Evolutionary conservation across 208 protist genomes (phyloP), one percentile per base, ranked within the genome.

Genomic region (Leishmania mexicana): DNA sequence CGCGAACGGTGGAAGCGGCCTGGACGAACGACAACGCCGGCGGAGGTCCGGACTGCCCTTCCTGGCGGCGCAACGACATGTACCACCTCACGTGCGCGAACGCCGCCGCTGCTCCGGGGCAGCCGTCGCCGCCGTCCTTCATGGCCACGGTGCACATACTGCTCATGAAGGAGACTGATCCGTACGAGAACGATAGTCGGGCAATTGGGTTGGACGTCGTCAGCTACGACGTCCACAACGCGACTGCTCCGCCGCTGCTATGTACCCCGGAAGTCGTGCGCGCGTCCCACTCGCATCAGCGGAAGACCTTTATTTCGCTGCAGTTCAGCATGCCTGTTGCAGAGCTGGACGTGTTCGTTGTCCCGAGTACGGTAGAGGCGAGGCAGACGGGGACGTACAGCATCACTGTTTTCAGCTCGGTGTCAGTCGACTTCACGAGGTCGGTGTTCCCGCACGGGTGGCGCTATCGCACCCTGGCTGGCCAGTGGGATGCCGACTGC

Each of bases 1-100:
- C 81, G 31, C 76, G 86, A 70, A 73, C 68, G n/a, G 58, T 91
- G 2, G 62, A 88, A 31, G 85, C 84, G 4, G 85, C 86, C 53
- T 97, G 95, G 95, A 88, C 88, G 21, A 42, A 6, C 35, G 71
- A 57, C 21, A 91, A 80, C 45, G 87, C 89, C 17, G 93, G 93
- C n/a, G 92, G 92, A 38, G 78, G 84, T 53, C 54, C 76, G 51
- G 45, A 35, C 70, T 89, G 35, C 84, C 87, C 81, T 47, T 87
- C 88, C 53, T 97, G 95, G 95, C 87, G 89, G n/a, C 78, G 85
- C 68, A 97, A 97, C 77, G 80, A 88, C 65, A 95, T 96, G 89
- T 90, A 87, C 75, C 90, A 77, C 78, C 31, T 91, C 31, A 88
- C 83, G 42, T 88, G 86, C 79, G 77, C 62, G 38, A 82, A 87